phyloP scores from a whole-genome alignment of 2,329 filamentous ascomycete genomes.

The Cryoendolithus antarcticus region DNA sequence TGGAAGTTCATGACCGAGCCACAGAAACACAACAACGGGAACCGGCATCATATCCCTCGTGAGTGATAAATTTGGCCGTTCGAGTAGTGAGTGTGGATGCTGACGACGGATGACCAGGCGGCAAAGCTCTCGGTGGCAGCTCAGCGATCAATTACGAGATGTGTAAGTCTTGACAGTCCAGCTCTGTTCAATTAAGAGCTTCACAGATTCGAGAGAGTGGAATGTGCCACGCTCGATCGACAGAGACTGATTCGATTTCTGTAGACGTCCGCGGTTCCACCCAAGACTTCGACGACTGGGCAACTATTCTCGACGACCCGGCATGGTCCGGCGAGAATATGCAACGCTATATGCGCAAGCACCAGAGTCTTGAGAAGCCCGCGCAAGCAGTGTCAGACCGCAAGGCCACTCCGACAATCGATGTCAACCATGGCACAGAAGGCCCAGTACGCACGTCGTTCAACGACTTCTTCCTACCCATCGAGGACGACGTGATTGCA shows the following conservation, averaged over 20 bases:
- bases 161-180: slow-evolving; percentile 2
- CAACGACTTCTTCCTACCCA: slow-evolving; percentile 23
- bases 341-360: slow-evolving; percentile 32
- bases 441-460: slow-evolving; percentile 25
- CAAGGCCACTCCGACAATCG: slow-evolving; percentile 20
- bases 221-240: too few relatives aligned
- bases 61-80: too few relatives aligned
- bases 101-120: slow-evolving; percentile 15
- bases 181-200: too few relatives aligned
- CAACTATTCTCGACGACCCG: slow-evolving; percentile 27
- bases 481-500: slow-evolving; percentile 25
- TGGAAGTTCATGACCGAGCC: slow-evolving; percentile 19
- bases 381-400: slow-evolving; percentile 16
- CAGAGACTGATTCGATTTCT: not conserved
- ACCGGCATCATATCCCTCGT: slow-evolving; percentile 14
- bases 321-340: slow-evolving; percentile 36
- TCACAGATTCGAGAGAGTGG: too few relatives aligned
- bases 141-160: slow-evolving; percentile 28
- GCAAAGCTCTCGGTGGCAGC: slow-evolving; percentile 28
- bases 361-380: slow-evolving; percentile 25
- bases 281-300: slow-evolving; percentile 38
- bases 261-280: slow-evolving; percentile 30
- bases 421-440: slow-evolving; percentile 22
- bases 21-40: slow-evolving; percentile 8
- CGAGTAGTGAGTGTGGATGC: slow-evolving; percentile 6